Base-by-base conservation (phyloP, 306 rosid species). In the Quercus gilva region DNA sequence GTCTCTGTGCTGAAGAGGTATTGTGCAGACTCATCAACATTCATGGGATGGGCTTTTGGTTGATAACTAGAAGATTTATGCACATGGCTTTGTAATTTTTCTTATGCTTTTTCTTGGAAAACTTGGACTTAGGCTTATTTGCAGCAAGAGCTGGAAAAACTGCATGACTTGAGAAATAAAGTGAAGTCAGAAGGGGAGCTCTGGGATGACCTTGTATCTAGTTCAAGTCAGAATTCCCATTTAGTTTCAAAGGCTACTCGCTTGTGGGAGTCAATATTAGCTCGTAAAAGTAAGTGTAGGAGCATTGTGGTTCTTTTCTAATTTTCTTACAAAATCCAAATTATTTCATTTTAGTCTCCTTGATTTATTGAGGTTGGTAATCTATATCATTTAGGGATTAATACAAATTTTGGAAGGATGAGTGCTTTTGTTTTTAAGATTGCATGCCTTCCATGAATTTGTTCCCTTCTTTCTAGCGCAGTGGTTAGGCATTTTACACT, bases 1-100 rank as follows among this genome's bases (percentile, higher is more conserved):
- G 98, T 72, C 89, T 96, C 64, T 96, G 99, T 80, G 99, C 99
- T 78, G 99, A 96, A 89, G 99, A 96, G 98, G 99, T 96, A 81
- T 74, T 26, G 19, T 78, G 77, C 53, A 77, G 59, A 61, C 75
- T 56, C 72, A 53, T 78, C 61, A 52, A 58, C 74, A 31, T 82
- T 80, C 82, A 21, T 8, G 53, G 15, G 18, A 80, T 28, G 70
- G 53, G 28, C 71, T 53, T 56, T 53, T 52, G 73, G 78, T 58
- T 52, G 73, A 51, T 83, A 64, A 31, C 9, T 79, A 19, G 72
- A 35, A 68, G 45, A 68, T 14, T 37, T 45, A 21, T 71, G 43
- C 55, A 7, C 60, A 76, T 73, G 29, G 56, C 13, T 19, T 71
- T 74, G 72, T 28, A 20, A 45, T 61, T 57, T 72, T 29, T 28